These are phyloP conservation scores for Protostelium mycophagum DNA, from an alignment of 78 protist species.

Conservation along the genomic window DNA sequence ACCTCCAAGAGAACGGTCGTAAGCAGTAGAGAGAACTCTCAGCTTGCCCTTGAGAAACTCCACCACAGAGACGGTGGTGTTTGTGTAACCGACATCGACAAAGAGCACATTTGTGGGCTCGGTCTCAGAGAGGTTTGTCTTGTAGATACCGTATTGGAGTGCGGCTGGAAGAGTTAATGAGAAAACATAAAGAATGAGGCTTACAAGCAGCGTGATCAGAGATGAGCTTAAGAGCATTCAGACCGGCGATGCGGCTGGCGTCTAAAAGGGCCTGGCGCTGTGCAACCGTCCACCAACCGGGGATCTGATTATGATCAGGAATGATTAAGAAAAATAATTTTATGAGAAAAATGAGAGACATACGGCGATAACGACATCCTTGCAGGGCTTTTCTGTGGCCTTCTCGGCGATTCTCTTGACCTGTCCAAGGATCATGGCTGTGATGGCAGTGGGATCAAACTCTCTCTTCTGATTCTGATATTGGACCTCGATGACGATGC, in stretches of 20 bases:
- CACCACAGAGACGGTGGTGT: conserved; percentile 59
- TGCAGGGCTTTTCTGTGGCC: conserved; percentile 24
- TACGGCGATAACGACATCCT: conserved; percentile 77
- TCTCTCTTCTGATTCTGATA: conserved; percentile 48
- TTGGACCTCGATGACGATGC: conserved; percentile 48
- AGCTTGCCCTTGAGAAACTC: conserved; percentile 76
- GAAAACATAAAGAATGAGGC: neutral
- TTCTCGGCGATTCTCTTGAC: conserved; percentile 63
- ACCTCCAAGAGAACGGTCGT: conserved; percentile 75
- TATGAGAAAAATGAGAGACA: neutral
- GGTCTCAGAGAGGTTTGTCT: conserved; percentile 70
- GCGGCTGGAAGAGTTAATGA: conserved; percentile 56
- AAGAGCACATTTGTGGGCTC: conserved; percentile 66
- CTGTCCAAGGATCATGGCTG: conserved; percentile 81
- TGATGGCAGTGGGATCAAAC: conserved; percentile 61
- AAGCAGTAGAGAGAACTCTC: conserved; percentile 58
- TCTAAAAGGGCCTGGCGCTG: conserved; percentile 83
- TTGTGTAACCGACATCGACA: conserved; percentile 85
- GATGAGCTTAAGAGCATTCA: conserved; percentile 78
- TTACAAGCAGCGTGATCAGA: conserved; percentile 85
- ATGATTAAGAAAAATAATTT: no score
- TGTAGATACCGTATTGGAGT: conserved; percentile 87
- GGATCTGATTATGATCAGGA: conserved; percentile 16
- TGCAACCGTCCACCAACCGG: conserved; percentile 79
- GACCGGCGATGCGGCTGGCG: conserved; percentile 88